Conservation (phyloP, 257 asterid species). For the Solanum ahanhuiri region DNA sequence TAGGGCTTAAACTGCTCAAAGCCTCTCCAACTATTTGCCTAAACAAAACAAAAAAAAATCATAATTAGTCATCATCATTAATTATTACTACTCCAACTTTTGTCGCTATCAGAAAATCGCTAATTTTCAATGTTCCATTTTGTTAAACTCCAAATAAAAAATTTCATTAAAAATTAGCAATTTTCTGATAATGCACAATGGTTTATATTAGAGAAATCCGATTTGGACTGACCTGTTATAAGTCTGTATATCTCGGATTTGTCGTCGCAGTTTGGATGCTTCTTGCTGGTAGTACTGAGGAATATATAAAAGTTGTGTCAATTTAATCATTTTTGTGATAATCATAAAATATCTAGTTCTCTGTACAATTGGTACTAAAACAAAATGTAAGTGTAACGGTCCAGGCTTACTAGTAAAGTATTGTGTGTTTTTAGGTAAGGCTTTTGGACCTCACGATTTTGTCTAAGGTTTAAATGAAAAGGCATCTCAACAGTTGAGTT, state of each 20-base stretch:
- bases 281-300: conserved; percentile 79
- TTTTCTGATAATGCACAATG: background rate
- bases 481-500: background rate
- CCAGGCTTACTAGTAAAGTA: background rate
- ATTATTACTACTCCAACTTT: background rate
- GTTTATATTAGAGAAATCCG: background rate
- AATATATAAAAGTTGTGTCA: background rate
- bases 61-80: background rate
- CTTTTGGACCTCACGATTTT: background rate
- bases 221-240: conserved; percentile 36
- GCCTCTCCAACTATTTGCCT: conserved; percentile 77
- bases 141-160: background rate
- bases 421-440: background rate
- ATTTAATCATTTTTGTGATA: background rate
- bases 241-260: conserved; percentile 46
- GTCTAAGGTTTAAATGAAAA: background rate
- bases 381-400: background rate
- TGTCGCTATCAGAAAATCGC: background rate
- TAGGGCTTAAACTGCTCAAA: conserved; percentile 27
- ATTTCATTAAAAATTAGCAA: fast-evolving
- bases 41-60: background rate
- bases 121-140: background rate
- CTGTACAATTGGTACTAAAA: background rate
- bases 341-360: background rate
- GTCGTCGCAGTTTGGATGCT: conserved; percentile 51